phyloP scores from a whole-genome alignment of 352 stramenopile species.

The Phytophthora lateralis region DNA sequence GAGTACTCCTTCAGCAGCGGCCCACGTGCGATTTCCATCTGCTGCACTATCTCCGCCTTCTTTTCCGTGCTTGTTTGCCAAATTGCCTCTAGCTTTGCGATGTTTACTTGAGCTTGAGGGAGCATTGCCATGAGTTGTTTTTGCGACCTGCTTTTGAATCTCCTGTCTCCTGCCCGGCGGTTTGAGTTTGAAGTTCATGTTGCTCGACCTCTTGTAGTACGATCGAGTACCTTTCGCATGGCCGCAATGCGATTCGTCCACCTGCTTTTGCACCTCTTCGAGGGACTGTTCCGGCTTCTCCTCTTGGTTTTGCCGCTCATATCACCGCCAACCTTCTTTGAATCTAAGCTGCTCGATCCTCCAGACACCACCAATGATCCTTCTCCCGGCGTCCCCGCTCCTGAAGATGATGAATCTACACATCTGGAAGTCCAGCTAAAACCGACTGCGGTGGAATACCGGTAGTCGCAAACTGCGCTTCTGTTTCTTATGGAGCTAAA shows the following conservation, averaged over 20 bases:
- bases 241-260: slow-evolving; percentile 42
- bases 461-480: slow-evolving; percentile 20
- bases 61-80: slow-evolving; percentile 59
- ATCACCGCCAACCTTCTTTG: not conserved
- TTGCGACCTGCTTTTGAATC: slow-evolving; percentile 63
- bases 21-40: slow-evolving; percentile 59
- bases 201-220: slow-evolving; percentile 35
- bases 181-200: slow-evolving; percentile 42
- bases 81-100: slow-evolving; percentile 69
- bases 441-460: slow-evolving; percentile 22
- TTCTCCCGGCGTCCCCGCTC: not conserved
- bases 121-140: slow-evolving; percentile 70
- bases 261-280: slow-evolving; percentile 39
- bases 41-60: slow-evolving; percentile 48
- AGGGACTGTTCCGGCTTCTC: slow-evolving; percentile 28
- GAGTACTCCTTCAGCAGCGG: slow-evolving; percentile 59
- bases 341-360: slow-evolving; percentile 12
- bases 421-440: slow-evolving; percentile 19
- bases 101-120: slow-evolving; percentile 66
- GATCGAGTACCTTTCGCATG: slow-evolving; percentile 49
- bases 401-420: slow-evolving; percentile 7
- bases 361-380: not conserved
- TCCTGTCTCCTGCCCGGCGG: slow-evolving; percentile 21
- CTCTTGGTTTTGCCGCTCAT: not conserved
- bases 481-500: slow-evolving; percentile 12